Evolutionary conservation across 2,329 filamentous ascomycete species (phyloP), one percentile per base, ranked within the genome.

Genomic region (Talaromyces sp.): DNA sequence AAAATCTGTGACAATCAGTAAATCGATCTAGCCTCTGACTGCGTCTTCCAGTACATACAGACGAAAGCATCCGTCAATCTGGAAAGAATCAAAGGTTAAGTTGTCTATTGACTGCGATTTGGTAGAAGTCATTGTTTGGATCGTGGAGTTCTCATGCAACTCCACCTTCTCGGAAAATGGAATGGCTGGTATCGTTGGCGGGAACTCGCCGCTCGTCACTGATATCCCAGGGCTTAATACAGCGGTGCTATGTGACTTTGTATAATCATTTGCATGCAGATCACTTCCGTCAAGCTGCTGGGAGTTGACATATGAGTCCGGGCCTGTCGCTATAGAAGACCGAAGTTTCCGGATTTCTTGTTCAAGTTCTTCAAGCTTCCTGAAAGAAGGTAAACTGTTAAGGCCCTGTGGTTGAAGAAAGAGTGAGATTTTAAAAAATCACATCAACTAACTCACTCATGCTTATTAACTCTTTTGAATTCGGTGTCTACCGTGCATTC

Each of bases 301-400:
- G 19, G 24, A 29, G 12, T 29, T 48, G 26, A 9, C 14, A 24
- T 26, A 11, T 50, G 38, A 4, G 17, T 26, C n/a, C 27, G 55
- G 24, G n/a, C 19, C 24, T 4, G 35, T 41, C 12, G 48, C 12
- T 54, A 61, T 43, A 26, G 59, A 57, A 54, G 50, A 54, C 27
- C 50, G 50, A 3, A 61, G 50, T 26, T 57, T 46, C 17, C 41
- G 54, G 9, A 61, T 53, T 50, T 61, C 54, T 17, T 50, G 53
- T 24, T 61, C 59, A 26, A 61, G 35, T 11, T 57, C 55, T 57
- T 61, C 59, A 17, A 61, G 54, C 14, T 61, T 61, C 29, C 59
- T 61, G 21, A 5, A 14, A 48, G 14, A 21, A 32, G 2, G 17
- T 31, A 19, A 46, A 19, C n/a, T 1, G 24, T 17, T 24, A 12